These are phyloP conservation scores for Podaxis mareebaensis DNA, from an alignment of 768 basidiomycete species.

Conservation along the genomic window DNA sequence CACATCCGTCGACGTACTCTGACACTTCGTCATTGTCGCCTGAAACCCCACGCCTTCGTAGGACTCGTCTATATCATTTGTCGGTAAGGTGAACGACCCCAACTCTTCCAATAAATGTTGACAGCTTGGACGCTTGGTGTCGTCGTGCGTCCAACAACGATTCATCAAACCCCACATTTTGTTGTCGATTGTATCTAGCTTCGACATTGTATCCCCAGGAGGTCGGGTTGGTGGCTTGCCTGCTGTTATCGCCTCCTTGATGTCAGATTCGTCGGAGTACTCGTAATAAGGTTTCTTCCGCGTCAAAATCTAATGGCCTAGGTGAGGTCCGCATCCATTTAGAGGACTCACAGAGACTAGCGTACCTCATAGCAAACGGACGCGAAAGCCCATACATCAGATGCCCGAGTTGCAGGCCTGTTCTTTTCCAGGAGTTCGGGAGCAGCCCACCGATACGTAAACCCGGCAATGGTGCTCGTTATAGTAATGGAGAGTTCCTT, in stretches of 20 bases:
- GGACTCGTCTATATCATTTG: too few species aligned
- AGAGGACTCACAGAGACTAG: constrained; percentile 32
- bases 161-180: not conserved
- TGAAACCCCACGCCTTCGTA: too few species aligned
- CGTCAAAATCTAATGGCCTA: not conserved
- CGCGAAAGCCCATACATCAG: constrained; percentile 21
- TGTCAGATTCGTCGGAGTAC: constrained; percentile 35
- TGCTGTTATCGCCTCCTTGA: constrained; percentile 17
- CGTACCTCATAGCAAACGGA: constrained; percentile 18
- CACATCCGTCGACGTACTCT: too few species aligned
- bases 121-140: not conserved
- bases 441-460: constrained; percentile 18
- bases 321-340: not conserved
- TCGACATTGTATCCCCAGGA: constrained; percentile 36
- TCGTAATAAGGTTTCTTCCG: not conserved
- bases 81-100: too few species aligned
- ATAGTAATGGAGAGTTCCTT: not conserved
- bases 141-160: not conserved
- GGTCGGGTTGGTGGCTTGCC: not conserved
- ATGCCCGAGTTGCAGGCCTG: not conserved
- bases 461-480: constrained; percentile 30
- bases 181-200: not conserved
- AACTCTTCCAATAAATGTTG: not conserved
- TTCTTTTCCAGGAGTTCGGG: constrained; percentile 30
- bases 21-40: too few species aligned